Evolutionary conservation across 2,329 filamentous ascomycete genomes (phyloP), one percentile per base, ranked within the genome.

Genomic region (Aureobasidium lini): DNA sequence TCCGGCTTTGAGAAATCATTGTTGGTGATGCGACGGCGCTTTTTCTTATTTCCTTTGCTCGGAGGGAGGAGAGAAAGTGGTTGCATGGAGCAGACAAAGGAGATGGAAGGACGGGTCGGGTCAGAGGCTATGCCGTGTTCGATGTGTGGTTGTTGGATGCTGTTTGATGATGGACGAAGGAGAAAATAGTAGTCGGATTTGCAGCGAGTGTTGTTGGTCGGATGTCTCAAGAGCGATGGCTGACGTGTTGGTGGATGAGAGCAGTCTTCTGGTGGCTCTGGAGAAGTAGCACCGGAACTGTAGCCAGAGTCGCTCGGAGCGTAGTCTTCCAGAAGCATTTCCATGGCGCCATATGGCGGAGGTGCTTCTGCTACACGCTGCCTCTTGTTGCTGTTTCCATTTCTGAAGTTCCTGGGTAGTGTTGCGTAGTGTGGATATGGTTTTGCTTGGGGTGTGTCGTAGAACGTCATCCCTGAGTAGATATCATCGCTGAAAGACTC

Each of bases 1-100:
- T 47, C 42, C 9, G 29, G 13, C 16, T 34, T 34, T 1, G 40
- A 44, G 8, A 57, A 43, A 8, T 57, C 54, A n/a, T 57, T 57
- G 34, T 57, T 57, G 13, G 54, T 48, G 18, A 57, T 46, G 34
- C 54, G 54, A 15, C 54, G 54, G 34, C 54, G 54, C 23, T 47
- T 57, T 37, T 39, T 39, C 32, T 28, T 56, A 16, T 44, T 40
- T n/a, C 9, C 32, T 23, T 37, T 13, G 16, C 8, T 15, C 23
- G 40, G 11, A 9, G 34, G 50, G 3, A 31, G 23, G 7, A 48
- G 34, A 11, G 54, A 39, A 11, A 39, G 32, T 11, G 43, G 42
- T 18, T 47, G 34, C 42, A 48, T 47, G 6, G 7, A 15, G 54
- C 54, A 57, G 34, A 48, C 23, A 9, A 57, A 57, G 6, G 54